Conservation (phyloP, 176 grass and related monocot species). For the Oropetium thomaeum region DNA sequence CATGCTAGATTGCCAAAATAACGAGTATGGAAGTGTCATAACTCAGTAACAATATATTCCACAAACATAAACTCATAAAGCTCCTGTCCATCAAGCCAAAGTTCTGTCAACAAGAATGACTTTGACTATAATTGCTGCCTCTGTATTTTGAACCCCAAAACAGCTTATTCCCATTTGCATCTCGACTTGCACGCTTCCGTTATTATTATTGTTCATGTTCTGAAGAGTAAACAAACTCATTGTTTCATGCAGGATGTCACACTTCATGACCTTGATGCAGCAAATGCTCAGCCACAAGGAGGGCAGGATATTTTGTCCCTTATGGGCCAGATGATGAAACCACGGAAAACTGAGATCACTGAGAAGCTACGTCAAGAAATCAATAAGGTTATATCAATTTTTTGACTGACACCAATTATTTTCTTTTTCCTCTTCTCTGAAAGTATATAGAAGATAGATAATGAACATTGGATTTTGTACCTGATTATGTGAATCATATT, state of each 20-base stretch:
- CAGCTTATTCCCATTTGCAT: neutral
- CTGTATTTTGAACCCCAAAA: neutral
- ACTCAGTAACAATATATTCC: neutral
- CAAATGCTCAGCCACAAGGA: conserved; percentile 98
- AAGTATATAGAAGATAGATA: neutral
- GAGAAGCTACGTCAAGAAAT: conserved; percentile 94
- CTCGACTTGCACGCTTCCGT: neutral
- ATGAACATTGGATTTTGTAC: neutral
- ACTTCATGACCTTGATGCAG: conserved; percentile 90
- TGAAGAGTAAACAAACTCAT: conserved; percentile 10
- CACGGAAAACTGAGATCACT: conserved; percentile 93
- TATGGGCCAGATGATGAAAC: conserved; percentile 98
- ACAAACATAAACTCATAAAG: neutral
- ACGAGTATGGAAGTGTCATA: neutral
- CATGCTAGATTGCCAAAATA: neutral
- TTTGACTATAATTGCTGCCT: neutral
- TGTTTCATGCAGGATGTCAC: conserved; percentile 71
- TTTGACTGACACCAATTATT: neutral
- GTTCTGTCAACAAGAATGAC: conserved; percentile 4
- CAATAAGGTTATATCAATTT: conserved; percentile 62
- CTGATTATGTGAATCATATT: conserved; percentile 17
- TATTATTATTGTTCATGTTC: neutral
- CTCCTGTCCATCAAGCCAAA: neutral
- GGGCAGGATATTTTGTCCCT: conserved; percentile 95
- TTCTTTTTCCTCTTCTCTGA: conserved; percentile 8